Conservation (phyloP, 1,139 yeast species). For the Scheffersomyces titani region DNA sequence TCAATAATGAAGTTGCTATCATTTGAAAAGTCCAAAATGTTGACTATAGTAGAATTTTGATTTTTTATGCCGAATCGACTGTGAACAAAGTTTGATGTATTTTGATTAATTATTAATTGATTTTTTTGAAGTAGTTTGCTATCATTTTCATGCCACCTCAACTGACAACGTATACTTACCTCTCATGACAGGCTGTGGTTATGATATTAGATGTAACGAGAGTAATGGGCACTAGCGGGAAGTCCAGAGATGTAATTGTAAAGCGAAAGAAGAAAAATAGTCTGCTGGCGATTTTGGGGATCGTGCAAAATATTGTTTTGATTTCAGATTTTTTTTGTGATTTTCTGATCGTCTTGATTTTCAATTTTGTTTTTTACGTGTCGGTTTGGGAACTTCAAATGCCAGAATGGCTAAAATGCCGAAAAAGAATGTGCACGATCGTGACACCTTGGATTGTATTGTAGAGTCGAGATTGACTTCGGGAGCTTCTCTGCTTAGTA, state of each 20-base stretch:
- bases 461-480: not conserved
- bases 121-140: not conserved
- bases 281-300: not conserved
- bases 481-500: not conserved
- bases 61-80: not conserved
- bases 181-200: not conserved
- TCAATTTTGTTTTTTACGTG: not conserved
- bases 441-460: not conserved
- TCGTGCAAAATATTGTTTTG: not conserved
- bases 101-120: not conserved
- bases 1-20: not conserved
- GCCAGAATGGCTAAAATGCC: not conserved
- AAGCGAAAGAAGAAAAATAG: not conserved
- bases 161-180: not conserved
- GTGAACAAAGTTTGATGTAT: not conserved
- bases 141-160: not conserved
- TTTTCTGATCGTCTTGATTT: not conserved
- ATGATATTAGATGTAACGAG: not conserved
- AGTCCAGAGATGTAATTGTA: not conserved
- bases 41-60: not conserved
- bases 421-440: not conserved
- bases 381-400: not conserved
- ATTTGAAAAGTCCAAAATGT: not conserved
- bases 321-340: not conserved
- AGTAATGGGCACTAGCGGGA: not conserved